phyloP scores from a whole-genome alignment of 768 basidiomycete genomes.

The Royoungia palumana region DNA sequence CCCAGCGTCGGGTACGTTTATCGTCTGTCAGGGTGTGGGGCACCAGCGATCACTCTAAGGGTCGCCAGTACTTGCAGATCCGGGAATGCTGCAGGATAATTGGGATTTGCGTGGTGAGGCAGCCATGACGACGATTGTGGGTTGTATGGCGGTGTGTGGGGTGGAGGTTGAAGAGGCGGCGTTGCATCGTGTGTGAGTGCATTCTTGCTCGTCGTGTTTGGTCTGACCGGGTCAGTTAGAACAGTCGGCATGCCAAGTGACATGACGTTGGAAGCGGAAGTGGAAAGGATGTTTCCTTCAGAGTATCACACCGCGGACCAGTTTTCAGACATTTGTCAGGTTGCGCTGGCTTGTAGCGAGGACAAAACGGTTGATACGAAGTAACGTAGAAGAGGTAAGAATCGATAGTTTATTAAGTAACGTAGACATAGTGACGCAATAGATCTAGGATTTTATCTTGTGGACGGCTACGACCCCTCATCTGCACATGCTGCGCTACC shows the following conservation, averaged over 20 bases:
- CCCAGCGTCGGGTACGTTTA: slow-evolving; percentile 62
- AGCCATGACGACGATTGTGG: slow-evolving; percentile 48
- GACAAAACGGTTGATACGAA: slow-evolving; percentile 33
- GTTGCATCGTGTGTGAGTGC: slow-evolving; percentile 48
- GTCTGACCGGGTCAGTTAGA: too few species aligned
- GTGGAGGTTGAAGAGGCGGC: slow-evolving; percentile 52
- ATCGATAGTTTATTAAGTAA: not conserved
- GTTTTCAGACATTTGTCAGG: slow-evolving; percentile 53
- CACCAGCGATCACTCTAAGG: too few species aligned
- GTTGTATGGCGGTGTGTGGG: slow-evolving; percentile 53
- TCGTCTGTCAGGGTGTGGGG: slow-evolving; percentile 47
- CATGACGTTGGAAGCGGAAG: slow-evolving; percentile 48
- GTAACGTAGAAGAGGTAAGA: slow-evolving; percentile 65
- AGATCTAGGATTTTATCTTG: slow-evolving; percentile 42
- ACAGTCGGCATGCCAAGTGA: slow-evolving; percentile 41
- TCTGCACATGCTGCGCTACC: slow-evolving; percentile 61
- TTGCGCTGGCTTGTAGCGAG: slow-evolving; percentile 45
- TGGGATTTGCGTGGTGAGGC: slow-evolving; percentile 60
- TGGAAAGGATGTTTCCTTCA: slow-evolving; percentile 35
- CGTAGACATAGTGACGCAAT: not conserved
- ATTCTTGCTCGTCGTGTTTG: not conserved
- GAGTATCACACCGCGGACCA: slow-evolving; percentile 67
- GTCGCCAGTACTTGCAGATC: slow-evolving; percentile 60
- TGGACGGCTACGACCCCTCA: slow-evolving; percentile 44
- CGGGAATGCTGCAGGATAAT: slow-evolving; percentile 51